These are phyloP conservation scores for Pythium dissotocum DNA, from an alignment of 352 stramenopile species.

Conservation along the genomic window DNA sequence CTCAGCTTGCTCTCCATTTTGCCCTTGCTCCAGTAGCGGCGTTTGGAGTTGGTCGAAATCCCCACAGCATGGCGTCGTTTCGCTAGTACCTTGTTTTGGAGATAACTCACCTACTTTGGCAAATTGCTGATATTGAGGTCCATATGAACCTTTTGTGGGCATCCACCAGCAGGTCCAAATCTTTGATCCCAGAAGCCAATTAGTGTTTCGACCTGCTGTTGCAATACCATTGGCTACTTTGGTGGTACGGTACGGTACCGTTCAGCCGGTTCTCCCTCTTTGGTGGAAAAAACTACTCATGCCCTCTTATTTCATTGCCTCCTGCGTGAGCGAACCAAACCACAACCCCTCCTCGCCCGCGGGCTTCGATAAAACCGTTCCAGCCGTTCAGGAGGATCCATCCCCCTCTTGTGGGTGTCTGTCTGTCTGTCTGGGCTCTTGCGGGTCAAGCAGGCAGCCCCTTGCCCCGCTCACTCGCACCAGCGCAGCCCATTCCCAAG, in stretches of 20 bases:
- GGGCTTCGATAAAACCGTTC: no score
- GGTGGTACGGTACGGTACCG: not conserved
- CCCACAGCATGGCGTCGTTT: constrained; percentile 10
- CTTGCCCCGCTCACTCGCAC: not conserved
- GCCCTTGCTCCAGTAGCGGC: not conserved
- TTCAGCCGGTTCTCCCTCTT: not conserved
- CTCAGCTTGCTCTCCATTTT: constrained; percentile 2
- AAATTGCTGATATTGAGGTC: not conserved
- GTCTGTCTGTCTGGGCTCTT: no score
- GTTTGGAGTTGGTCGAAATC: not conserved
- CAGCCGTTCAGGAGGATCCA: no score
- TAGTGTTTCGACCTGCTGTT: not conserved
- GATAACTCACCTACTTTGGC: not conserved
- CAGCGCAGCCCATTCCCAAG: not conserved
- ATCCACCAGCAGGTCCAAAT: not conserved
- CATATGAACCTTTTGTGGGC: not conserved
- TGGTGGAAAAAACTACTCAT: not conserved
- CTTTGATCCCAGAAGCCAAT: not conserved
- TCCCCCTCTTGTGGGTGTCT: no score
- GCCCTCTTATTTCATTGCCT: no score
- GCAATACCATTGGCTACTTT: not conserved
- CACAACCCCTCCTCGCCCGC: not conserved
- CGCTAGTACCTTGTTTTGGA: constrained; percentile 14
- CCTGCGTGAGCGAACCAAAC: not conserved
- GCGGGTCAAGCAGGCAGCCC: not conserved